Percentiles rank a stretch among this genome's conserved stretches.
phyloP scores from a whole-genome alignment of 2,329 filamentous ascomycete species.

The Phialophora expanda region DNA sequence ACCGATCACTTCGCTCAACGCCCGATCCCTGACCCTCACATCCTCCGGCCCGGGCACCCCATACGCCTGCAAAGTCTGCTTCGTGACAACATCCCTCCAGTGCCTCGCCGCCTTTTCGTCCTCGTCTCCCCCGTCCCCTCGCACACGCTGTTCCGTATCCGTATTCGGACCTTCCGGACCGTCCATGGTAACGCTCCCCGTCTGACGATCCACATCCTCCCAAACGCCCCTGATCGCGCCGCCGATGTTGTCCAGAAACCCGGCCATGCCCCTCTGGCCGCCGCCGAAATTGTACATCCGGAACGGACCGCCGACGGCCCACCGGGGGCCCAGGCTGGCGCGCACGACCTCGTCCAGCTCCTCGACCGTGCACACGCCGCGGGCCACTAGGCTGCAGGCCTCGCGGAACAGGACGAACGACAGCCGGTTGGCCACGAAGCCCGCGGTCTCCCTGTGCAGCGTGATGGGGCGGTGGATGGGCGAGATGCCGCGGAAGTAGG shows the following conservation, averaged over 20 bases:
- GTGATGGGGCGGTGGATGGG: constrained; percentile 97
- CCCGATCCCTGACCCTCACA: constrained; percentile 26
- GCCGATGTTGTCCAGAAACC: constrained; percentile 62
- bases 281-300: constrained; percentile 65
- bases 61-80: constrained; percentile 31
- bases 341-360: constrained; percentile 61
- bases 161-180: neutral
- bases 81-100: constrained; percentile 30
- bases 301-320: constrained; percentile 63
- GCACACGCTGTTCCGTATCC: neutral
- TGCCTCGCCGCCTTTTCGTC: neutral
- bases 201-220: constrained; percentile 46
- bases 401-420: constrained; percentile 63
- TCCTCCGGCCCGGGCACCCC: constrained; percentile 27
- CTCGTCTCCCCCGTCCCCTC: neutral
- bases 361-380: constrained; percentile 58
- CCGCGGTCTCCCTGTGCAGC: constrained; percentile 89
- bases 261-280: constrained; percentile 58
- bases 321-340: constrained; percentile 59
- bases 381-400: constrained; percentile 59
- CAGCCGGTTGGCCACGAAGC: constrained; percentile 64
- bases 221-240: constrained; percentile 61
- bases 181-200: neutral
- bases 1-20: constrained; percentile 23
- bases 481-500: constrained; percentile 88